Percentiles rank a stretch among this genome's conserved stretches.
These are phyloP conservation scores for Globisporangium acanthophoron DNA, from an alignment of 352 stramenopile species.

Conservation along the genomic window DNA sequence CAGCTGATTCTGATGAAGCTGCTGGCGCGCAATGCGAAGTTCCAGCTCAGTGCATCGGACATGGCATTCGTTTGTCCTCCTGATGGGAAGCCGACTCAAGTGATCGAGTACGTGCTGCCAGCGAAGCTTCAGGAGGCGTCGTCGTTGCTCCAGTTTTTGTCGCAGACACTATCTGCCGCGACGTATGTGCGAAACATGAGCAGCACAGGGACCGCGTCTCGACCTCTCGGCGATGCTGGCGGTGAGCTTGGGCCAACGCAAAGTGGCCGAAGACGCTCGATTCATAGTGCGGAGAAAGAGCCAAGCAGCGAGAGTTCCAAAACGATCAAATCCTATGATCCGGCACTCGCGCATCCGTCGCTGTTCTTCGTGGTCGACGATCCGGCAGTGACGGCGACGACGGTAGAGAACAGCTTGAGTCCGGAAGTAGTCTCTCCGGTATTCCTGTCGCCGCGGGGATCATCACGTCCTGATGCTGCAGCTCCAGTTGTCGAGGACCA, in stretches of 20 bases:
- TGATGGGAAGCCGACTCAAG: conserved; percentile 25
- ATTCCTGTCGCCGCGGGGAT: conserved; percentile 11
- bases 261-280: conserved; percentile 5
- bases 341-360: conserved; percentile 10
- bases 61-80: conserved; percentile 74
- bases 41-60: conserved; percentile 71
- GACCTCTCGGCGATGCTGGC: neutral
- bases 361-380: conserved; percentile 11
- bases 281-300: neutral
- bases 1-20: conserved; percentile 87
- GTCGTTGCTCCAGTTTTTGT: conserved; percentile 47
- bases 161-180: conserved; percentile 47
- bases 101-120: conserved; percentile 41
- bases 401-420: neutral
- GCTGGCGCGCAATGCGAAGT: conserved; percentile 77
- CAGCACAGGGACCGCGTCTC: conserved; percentile 12
- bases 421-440: conserved; percentile 13
- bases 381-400: neutral
- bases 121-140: conserved; percentile 26
- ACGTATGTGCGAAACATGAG: conserved; percentile 54
- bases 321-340: neutral
- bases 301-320: neutral
- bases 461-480: neutral
- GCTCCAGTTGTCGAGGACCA: conserved; percentile 16
- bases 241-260: conserved; percentile 3